Base-by-base conservation (phyloP, 108 stramenopile species). In the Nannochloropsis salina region DNA sequence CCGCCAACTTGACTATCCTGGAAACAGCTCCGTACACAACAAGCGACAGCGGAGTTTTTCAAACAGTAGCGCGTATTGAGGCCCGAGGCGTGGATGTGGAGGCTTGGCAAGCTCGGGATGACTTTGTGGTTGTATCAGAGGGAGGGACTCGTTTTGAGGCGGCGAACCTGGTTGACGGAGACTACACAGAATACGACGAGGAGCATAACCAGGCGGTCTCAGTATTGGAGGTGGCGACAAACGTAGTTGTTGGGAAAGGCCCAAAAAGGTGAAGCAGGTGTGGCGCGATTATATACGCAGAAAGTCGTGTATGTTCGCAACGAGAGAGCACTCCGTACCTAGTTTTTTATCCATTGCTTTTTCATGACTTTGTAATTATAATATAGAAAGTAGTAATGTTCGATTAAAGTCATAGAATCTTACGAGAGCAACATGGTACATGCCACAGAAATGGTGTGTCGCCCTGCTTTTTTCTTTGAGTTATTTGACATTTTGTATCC, bases 131-230 rank as follows among this genome's bases (percentile, higher is more conserved):
- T 3, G 61, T 74, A n/a, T 74, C 61, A 15, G 61, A 74, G 8
- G 61, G 61, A n/a, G 61, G 61, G 4, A 74, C 15, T n/a, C 61
- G 61, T 15, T 74, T 74, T n/a, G 61, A 74, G 61, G n/a, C 15
- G 15, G 61, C 61, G 5, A n/a, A 74, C 61, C 8, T 74, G 61
- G 61, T 15, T n/a, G 61, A 74, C 2, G 61, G 61, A 74, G 61
- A 74, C 61, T 74, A 74, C 8, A 74, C 61, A 74, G 61, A 74
- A 74, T 74, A 74, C n/a, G 61, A 74, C 61, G 61, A 74, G 61
- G 61, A 74, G 61, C 61, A 74, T n/a, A n/a, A 74, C n/a, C 61
- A 74, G 61, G 61, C 61, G 4, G 61, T 74, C 20, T 74, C 61
- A n/a, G 61, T 74, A 2, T n/a, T 74, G 15, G 61, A 74, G n/a